Evolutionary conservation across 129 eudicot species (phyloP).

Genomic region (Heracleum sosnowskyi): DNA sequence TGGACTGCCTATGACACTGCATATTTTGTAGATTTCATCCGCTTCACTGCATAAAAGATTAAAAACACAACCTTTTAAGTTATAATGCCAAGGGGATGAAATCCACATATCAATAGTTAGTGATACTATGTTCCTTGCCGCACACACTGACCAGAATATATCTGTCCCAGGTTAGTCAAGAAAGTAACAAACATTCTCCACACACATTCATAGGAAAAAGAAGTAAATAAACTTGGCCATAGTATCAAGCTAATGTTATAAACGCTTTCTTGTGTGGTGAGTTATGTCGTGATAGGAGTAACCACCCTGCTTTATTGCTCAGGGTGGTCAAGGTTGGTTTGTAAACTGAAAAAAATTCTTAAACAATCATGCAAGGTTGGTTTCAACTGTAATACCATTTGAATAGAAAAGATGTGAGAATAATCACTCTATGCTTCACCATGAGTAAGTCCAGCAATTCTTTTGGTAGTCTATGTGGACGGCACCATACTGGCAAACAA

Average conservation of each 20-base stretch:
- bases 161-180: neutral
- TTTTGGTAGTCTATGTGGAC: neutral
- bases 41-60: conserved; percentile 65
- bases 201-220: neutral
- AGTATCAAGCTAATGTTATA: neutral
- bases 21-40: conserved; percentile 85
- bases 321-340: neutral
- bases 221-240: neutral
- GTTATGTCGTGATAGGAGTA: neutral
- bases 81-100: conserved; percentile 4
- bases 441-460: neutral
- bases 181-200: neutral
- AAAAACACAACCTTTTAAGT: neutral
- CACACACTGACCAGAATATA: neutral
- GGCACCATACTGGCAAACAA: neutral
- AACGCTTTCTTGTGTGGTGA: neutral
- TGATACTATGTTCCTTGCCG: neutral
- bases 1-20: conserved; percentile 90
- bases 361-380: neutral
- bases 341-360: neutral
- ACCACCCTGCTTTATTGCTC: neutral
- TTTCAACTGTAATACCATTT: neutral
- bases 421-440: neutral
- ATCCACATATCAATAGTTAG: neutral
- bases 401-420: neutral